Percentiles rank a stretch among this genome's conserved stretches.
Evolutionary conservation across 2,329 filamentous ascomycete genomes (phyloP).

Genomic region (Pyricularia grisea): DNA sequence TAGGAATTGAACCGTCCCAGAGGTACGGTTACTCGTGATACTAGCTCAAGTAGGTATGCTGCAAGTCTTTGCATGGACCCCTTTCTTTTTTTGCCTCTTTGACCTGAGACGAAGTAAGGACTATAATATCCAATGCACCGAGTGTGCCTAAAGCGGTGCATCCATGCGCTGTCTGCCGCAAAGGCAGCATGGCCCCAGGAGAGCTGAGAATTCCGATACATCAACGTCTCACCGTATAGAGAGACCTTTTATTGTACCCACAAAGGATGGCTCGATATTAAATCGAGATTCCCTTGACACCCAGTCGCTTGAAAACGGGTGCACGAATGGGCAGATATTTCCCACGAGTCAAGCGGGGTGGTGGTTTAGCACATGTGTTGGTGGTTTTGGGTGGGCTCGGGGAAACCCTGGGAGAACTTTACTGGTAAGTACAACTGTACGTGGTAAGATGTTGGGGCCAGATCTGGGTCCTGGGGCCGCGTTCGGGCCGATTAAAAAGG

Average conservation of each 20-base stretch:
- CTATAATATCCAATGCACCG: neutral
- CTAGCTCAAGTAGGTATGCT: neutral
- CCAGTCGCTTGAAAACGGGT: neutral
- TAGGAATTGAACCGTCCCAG: neutral
- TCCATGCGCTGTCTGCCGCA: neutral
- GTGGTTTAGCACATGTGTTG: neutral
- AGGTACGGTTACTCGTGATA: neutral
- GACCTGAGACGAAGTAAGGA: neutral
- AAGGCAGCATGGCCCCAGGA: neutral
- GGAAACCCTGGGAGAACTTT: neutral
- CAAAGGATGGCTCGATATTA: neutral
- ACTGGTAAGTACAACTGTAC: neutral
- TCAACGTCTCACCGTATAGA: neutral
- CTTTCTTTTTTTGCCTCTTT: neutral
- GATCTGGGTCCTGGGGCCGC: neutral
- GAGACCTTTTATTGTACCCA: neutral
- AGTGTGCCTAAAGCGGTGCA: neutral
- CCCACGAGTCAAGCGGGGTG: neutral
- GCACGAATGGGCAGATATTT: neutral
- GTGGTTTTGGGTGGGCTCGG: neutral
- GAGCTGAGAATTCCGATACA: neutral
- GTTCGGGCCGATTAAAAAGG: neutral
- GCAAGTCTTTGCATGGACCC: neutral
- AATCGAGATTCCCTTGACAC: neutral
- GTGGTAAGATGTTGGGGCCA: neutral